phyloP scores from a whole-genome alignment of 2,329 filamentous ascomycete species.

The Thielaviopsis ethacetica region DNA sequence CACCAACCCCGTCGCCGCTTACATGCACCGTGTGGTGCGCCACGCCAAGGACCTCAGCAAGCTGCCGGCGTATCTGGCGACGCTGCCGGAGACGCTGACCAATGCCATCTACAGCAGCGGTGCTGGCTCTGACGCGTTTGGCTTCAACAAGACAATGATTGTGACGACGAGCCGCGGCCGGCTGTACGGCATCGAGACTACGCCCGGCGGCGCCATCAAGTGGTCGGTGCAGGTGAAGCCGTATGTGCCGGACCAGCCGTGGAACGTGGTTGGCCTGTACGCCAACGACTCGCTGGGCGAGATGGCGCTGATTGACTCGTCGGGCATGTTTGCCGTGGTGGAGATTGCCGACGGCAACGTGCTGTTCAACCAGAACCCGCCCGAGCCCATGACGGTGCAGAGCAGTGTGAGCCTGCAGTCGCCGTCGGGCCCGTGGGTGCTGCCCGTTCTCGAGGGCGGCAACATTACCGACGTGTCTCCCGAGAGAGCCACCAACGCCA shows the following conservation, averaged over 20 bases:
- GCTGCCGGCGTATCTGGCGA: constrained; percentile 56
- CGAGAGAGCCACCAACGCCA: constrained; percentile 32
- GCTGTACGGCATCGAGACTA: constrained; percentile 64
- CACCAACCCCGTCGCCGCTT: constrained; percentile 64
- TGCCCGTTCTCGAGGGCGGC: constrained; percentile 36
- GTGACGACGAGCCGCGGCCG: constrained; percentile 66
- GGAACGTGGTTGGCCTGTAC: constrained; percentile 53
- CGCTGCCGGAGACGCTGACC: constrained; percentile 52
- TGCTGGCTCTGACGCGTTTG: constrained; percentile 54
- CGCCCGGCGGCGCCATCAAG: constrained; percentile 52
- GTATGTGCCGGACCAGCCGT: constrained; percentile 35
- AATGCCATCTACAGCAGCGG: constrained; percentile 46
- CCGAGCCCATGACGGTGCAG: constrained; percentile 21
- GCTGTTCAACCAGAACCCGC: constrained; percentile 24
- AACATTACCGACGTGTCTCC: constrained; percentile 29
- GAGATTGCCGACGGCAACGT: constrained; percentile 36
- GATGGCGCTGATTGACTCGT: constrained; percentile 40
- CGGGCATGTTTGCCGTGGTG: constrained; percentile 40
- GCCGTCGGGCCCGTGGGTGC: constrained; percentile 33
- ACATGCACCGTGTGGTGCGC: constrained; percentile 69
- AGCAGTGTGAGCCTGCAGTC: constrained; percentile 37
- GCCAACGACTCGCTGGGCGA: constrained; percentile 39
- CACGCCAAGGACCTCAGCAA: constrained; percentile 64
- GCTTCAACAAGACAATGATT: constrained; percentile 73
- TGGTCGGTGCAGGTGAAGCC: constrained; percentile 57